Evolutionary conservation across 169 alveolate species (phyloP).

Genomic region (Eimeria maxima): DNA sequence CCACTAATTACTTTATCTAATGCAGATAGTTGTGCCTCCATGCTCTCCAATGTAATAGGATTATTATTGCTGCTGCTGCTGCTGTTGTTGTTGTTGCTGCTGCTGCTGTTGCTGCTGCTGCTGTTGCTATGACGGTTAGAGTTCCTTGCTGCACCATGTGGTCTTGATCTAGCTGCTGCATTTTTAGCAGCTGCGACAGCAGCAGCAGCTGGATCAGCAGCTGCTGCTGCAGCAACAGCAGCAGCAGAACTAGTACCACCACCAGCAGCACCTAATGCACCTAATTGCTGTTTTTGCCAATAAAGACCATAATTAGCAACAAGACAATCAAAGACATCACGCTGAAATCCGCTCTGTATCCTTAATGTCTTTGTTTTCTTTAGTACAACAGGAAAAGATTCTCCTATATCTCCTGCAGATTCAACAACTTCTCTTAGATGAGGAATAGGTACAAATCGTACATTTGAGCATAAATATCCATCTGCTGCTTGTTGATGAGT

Average conservation of each 20-base stretch:
- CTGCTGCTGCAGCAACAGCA: not conserved
- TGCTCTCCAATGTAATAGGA: too few relatives aligned
- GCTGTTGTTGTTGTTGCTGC: not conserved
- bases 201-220: not conserved
- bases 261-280: not conserved
- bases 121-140: not conserved
- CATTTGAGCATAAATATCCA: conserved; percentile 39
- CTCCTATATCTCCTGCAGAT: conserved; percentile 46
- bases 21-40: not conserved
- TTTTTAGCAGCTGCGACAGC: not conserved
- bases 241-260: not conserved
- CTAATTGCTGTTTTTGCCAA: conserved; percentile 17
- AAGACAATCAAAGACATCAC: conserved; percentile 32
- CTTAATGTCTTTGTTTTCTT: conserved; percentile 15
- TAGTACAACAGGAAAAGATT: conserved; percentile 3
- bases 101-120: not conserved
- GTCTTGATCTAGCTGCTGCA: not conserved
- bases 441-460: not conserved
- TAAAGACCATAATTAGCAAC: not conserved
- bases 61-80: not conserved
- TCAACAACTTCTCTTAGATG: conserved; percentile 44
- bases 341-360: conserved; percentile 14
- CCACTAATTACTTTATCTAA: not conserved
- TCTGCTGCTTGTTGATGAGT: not conserved
- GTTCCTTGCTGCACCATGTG: not conserved